Percentiles rank a stretch among this genome's conserved stretches.
Evolutionary conservation across 148 eudicot genomes (phyloP).

Genomic region (Spergularia bocconei): DNA sequence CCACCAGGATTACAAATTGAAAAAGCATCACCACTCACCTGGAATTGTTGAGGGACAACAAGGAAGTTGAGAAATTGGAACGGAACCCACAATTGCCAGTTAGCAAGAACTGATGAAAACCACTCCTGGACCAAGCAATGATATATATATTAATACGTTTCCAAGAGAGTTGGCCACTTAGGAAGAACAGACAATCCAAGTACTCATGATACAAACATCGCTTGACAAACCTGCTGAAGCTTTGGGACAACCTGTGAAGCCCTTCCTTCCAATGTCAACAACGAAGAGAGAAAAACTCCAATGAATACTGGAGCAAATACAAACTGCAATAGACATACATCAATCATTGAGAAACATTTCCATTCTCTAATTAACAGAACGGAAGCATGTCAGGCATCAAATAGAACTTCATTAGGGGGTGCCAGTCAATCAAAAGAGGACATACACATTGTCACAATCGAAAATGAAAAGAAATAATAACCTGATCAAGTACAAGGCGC

Average conservation of each 20-base stretch:
- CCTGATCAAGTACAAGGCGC: constrained; percentile 72
- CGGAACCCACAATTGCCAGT: constrained; percentile 97
- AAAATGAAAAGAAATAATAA: constrained; percentile 6
- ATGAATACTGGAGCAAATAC: constrained; percentile 79
- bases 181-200: background rate
- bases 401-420: too few species aligned
- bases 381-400: background rate
- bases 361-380: constrained; percentile 4
- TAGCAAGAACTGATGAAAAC: constrained; percentile 83
- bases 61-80: constrained; percentile 94
- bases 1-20: background rate
- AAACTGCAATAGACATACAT: constrained; percentile 50
- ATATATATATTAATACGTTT: background rate
- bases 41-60: constrained; percentile 93
- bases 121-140: constrained; percentile 58
- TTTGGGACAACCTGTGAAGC: constrained; percentile 78
- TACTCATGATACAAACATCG: background rate
- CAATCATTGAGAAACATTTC: constrained; percentile 4
- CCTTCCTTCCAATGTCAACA: constrained; percentile 77
- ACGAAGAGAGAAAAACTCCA: constrained; percentile 66
- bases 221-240: constrained; percentile 66
- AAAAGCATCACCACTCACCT: constrained; percentile 44
- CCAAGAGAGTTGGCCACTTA: background rate
- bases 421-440: constrained; percentile 14
- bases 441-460: background rate